Evolutionary conservation across 139 green algal genomes (phyloP), one percentile per base, ranked within the genome.

Genomic region (Volvox reticuliferus): DNA sequence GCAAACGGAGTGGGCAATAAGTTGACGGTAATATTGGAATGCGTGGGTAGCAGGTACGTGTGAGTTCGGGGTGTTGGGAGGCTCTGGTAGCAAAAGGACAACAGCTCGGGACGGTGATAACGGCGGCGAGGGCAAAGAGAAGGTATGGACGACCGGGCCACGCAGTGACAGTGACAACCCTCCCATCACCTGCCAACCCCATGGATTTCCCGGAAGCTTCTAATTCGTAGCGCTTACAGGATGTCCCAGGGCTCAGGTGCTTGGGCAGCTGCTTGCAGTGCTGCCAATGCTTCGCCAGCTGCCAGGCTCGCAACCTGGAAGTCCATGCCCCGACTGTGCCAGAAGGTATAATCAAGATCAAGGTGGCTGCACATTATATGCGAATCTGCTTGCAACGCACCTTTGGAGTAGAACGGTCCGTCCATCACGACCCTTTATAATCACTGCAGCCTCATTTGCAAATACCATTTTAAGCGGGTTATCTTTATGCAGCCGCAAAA

Each of bases 401-500:
- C 87, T 79, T 13, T 86, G 76, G 12, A 91, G 33, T 32, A 91
- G 61, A 24, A 91, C 37, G 0, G 75, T 91, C 61, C 76, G n/a
- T 1, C 87, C 87, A 79, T 85, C 87, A 18, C 87, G 44, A 13
- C 24, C 71, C 61, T 86, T 85, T 9, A 91, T 28, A 0, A 86
- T 71, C 50, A 90, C 86, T 14, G 86, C 86, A 13, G 50, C 71
- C 21, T 90, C 86, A 12, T 44, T 28, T 17, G 30, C 86, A 32
- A 90, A 90, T n/a, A 90, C 86, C 86, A 90, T 90, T 82, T 63
- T 21, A 24, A 24, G 21, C 16, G 21, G 21, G 12, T 73, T 73
- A 24, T 12, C 5, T 73, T 28, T 73, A 28, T 12, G 5, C 3
- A 73, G 16, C 16, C 16, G 65, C 12, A 24, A 73, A 73, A 24